Conservation (phyloP, 352 stramenopile species). For the Globisporangium carolinianum region DNA sequence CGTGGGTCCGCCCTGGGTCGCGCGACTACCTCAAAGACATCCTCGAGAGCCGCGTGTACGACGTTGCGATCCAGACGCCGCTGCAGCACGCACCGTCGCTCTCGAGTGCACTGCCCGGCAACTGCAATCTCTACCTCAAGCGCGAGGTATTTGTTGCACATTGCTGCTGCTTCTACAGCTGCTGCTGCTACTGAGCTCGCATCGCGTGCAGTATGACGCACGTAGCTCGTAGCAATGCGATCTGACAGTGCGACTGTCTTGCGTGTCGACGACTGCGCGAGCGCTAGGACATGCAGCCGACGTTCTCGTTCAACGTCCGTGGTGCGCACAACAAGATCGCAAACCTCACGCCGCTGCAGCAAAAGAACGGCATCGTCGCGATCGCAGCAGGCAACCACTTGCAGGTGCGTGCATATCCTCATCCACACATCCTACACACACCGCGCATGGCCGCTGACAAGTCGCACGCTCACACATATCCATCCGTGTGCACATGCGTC, state of each 20-base stretch:
- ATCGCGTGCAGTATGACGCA: no score
- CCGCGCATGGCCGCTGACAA: neutral
- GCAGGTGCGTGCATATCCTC: constrained; percentile 40
- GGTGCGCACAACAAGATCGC: constrained; percentile 99
- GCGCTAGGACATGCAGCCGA: constrained; percentile 91
- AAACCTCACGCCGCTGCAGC: constrained; percentile 77
- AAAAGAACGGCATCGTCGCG: constrained; percentile 74
- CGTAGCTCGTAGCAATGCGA: neutral
- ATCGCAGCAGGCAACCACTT: constrained; percentile 94
- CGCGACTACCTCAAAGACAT: constrained; percentile 75
- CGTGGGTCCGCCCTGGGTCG: constrained; percentile 62
- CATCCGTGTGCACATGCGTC: no score
- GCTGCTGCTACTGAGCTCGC: neutral
- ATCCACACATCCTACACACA: neutral
- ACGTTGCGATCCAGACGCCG: constrained; percentile 71
- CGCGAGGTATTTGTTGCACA: constrained; percentile 59
- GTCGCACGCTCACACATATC: no score
- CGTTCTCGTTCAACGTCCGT: constrained; percentile 98
- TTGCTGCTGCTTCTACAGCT: neutral
- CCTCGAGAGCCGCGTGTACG: constrained; percentile 81
- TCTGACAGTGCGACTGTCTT: neutral
- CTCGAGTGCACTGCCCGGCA: constrained; percentile 38
- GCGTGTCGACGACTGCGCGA: neutral
- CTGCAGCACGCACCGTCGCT: constrained; percentile 53
- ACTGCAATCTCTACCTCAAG: constrained; percentile 87